These are phyloP conservation scores for Entoloma clypeatum DNA, from an alignment of 1,284 basidiomycete genomes.

Conservation along the genomic window DNA sequence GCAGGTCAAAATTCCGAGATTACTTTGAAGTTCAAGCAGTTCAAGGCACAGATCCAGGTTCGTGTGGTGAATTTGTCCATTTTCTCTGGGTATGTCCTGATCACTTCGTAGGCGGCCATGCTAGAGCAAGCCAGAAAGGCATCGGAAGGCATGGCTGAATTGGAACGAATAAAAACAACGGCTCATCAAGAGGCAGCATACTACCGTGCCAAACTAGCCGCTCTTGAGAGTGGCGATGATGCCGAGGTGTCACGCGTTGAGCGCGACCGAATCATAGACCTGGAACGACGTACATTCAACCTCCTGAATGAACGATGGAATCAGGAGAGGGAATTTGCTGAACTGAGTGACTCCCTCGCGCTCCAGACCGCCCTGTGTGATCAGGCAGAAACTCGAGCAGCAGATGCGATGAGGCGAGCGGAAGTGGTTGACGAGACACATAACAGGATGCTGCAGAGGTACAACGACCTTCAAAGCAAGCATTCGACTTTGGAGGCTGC, in stretches of 20 bases:
- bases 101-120: constrained; percentile 54
- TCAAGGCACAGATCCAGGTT: constrained; percentile 87
- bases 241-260: constrained; percentile 73
- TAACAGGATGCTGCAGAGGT: constrained; percentile 63
- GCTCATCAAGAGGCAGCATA: constrained; percentile 95
- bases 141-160: constrained; percentile 77
- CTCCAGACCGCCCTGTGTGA: constrained; percentile 76
- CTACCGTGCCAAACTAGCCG: constrained; percentile 90
- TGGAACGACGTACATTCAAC: constrained; percentile 76
- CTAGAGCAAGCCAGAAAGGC: constrained; percentile 72
- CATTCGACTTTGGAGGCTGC: constrained; percentile 61
- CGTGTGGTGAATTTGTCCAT: constrained; percentile 25
- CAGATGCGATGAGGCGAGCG: constrained; percentile 79
- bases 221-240: constrained; percentile 72
- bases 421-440: constrained; percentile 83
- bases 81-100: constrained; percentile 8
- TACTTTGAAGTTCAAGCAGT: constrained; percentile 83
- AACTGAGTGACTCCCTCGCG: constrained; percentile 69
- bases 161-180: constrained; percentile 73
- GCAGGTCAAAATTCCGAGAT: constrained; percentile 63
- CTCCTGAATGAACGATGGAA: constrained; percentile 64
- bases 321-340: constrained; percentile 69
- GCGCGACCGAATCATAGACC: constrained; percentile 72
- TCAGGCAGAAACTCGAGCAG: constrained; percentile 77
- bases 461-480: constrained; percentile 71